Base-by-base conservation (phyloP, 768 basidiomycete species). In the Tylopilus plumbeoviolaceoides region DNA sequence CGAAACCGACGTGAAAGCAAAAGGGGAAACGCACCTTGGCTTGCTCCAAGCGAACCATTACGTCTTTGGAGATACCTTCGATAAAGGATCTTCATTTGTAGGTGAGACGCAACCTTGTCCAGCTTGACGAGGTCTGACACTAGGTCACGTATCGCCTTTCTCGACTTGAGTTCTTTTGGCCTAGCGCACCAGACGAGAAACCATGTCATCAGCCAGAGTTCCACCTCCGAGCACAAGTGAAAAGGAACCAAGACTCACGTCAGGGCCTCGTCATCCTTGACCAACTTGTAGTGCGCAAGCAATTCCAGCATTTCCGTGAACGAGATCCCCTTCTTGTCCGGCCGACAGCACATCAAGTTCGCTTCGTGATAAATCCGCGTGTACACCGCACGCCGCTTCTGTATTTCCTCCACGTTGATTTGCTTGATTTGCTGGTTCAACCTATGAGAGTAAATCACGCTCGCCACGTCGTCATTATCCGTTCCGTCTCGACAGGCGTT, bases 301-400 rank as follows among this genome's bases (percentile, higher is more conserved):
- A 98, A 72, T 30, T 88, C 65, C 4, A 98, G 78, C 90, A 95
- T 95, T 44, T 84, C 81, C 1, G 84, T 90, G 74, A 98, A 98
- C 18, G 91, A 87, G 55, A 98, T 91, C 8, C 94, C 93, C 44
- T 17, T 17, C 12, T 82, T 78, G 1, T 83, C 83, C 17, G 35
- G 14, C 27, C 77, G 78, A 56, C 86, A 79, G 55, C 85, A 83
- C 4, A 83, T 79, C 31, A 95, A 79, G 58, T 72, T 73, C 2
- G 95, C 94, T 73, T 98, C 95, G 63, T 95, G 89, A 62, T 87
- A 93, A 1, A 98, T 71, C 18, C 87, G 78, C 59, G 80, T 81
- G 64, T 89, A 95, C 20, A 85, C 71, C 4, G 77, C 77, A 58
- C 87, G 79, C 38, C 91, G 80, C 58, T 79, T 78, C 49, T 85